Base-by-base conservation (phyloP, 192 early-diverging fungal genomes). In the Pilaira anomala region DNA sequence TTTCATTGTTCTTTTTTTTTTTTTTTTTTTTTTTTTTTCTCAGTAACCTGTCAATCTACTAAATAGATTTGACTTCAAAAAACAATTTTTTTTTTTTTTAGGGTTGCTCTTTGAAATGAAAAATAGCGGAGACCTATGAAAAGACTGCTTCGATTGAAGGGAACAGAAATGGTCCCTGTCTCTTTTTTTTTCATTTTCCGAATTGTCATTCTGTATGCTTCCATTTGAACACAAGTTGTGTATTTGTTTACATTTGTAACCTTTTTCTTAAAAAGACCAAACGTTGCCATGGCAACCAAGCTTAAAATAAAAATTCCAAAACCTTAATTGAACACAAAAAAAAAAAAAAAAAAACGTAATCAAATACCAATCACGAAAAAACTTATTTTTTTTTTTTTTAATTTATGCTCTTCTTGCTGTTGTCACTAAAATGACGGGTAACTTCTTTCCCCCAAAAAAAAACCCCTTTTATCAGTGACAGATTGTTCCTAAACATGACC, bases 131-230 rank as follows among this genome's bases (percentile, higher is more conserved):
- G 55, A 40, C 55, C 28, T 22, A 18, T 46, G 44, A n/a, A n/a
- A 56, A 40, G 33, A 57, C 55, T 57, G 55, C 33, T 36, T 36
- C 55, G 18, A 39, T 40, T 21, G 19, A 57, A 57, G 55, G 55
- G 19, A 21, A 57, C 30, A 30, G n/a, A 19, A 29, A 25, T 13
- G 52, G 26, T 51, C 49, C 25, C 52, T 54, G 16, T 26, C 52
- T 54, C 55, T 57, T 57, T 56, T 22, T 36, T 56, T 53, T 57
- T 57, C 30, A 54, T 54, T 46, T 28, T 28, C 52, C 52, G 52
- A 30, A 29, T 33, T 33, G 30, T 7, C n/a, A n/a, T 33, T 33
- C 30, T 7, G 2, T 33, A 36, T 1, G 33, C 6, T 9, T 36
- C 33, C 4, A 36, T 36, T 5, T 1, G 33, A 36, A 36, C 33